Evolutionary conservation across 805 yeast species (phyloP).

Genomic region (Barnettozyma pratensis): DNA sequence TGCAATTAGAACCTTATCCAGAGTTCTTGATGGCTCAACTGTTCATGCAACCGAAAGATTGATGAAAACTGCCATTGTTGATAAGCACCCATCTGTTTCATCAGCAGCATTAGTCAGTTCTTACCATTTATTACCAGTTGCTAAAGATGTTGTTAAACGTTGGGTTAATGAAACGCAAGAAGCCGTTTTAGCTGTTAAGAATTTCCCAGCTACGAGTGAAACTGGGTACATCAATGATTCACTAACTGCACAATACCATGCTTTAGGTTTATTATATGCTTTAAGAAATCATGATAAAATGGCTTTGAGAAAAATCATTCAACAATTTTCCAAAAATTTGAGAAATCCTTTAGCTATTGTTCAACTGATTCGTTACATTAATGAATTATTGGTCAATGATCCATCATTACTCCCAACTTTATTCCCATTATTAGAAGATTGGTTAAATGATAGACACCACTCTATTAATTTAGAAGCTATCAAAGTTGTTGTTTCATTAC

Average conservation of each 20-base stretch:
- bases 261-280: conserved; percentile 83
- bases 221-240: conserved; percentile 58
- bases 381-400: conserved; percentile 69
- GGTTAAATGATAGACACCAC: conserved; percentile 77
- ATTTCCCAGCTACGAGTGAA: conserved; percentile 34
- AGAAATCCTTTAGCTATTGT: conserved; percentile 80
- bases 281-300: conserved; percentile 87
- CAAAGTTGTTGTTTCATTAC: conserved; percentile 39
- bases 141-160: conserved; percentile 87
- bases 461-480: conserved; percentile 92
- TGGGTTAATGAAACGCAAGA: conserved; percentile 95
- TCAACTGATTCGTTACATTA: conserved; percentile 78
- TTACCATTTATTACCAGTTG: conserved; percentile 83
- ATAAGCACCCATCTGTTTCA: conserved; percentile 78
- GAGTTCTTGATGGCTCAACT: conserved; percentile 85
- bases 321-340: conserved; percentile 62
- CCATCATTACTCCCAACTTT: conserved; percentile 51
- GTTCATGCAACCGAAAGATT: conserved; percentile 91
- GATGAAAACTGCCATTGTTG: conserved; percentile 89
- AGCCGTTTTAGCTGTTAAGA: conserved; percentile 56
- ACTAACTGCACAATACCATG: conserved; percentile 90
- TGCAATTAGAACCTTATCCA: conserved; percentile 86
- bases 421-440: conserved; percentile 59
- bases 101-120: conserved; percentile 94
- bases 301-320: conserved; percentile 88